These are phyloP conservation scores for Phaeotremella skinneri DNA, from an alignment of 768 basidiomycete species.

Conservation along the genomic window DNA sequence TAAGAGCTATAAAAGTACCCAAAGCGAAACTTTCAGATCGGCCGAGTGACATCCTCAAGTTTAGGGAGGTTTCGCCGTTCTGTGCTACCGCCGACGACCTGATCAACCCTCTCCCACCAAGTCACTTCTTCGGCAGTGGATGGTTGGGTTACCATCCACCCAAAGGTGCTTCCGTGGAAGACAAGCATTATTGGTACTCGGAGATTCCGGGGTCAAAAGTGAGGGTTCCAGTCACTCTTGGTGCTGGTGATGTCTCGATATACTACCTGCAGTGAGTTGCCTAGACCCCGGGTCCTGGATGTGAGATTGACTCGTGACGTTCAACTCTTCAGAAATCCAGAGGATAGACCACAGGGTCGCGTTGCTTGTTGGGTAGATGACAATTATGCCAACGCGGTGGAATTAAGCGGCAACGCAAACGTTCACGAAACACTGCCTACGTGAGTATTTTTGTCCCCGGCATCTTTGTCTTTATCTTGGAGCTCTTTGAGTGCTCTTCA, in stretches of 20 bases:
- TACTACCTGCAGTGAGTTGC: constrained; percentile 68
- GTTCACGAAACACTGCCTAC: constrained; percentile 62
- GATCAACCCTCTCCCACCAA: constrained; percentile 90
- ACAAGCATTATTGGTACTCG: constrained; percentile 86
- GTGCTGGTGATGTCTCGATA: constrained; percentile 85
- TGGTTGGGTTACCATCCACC: constrained; percentile 77
- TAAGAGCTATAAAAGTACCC: constrained; percentile 61
- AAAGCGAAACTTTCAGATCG: constrained; percentile 66
- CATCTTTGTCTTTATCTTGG: no score
- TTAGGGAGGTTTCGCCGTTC: constrained; percentile 82
- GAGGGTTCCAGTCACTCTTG: constrained; percentile 74
- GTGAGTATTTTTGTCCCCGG: constrained; percentile 57
- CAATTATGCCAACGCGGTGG: constrained; percentile 72
- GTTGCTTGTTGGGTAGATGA: constrained; percentile 49
- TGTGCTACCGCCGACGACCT: constrained; percentile 95
- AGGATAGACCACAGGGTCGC: constrained; percentile 33
- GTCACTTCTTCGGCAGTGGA: constrained; percentile 87
- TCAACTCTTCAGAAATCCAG: constrained; percentile 26
- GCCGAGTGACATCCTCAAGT: constrained; percentile 57
- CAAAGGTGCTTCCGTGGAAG: constrained; percentile 55
- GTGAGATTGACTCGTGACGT: neutral
- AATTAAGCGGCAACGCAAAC: constrained; percentile 73
- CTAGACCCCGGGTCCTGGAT: no score
- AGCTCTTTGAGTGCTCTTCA: constrained; percentile 3
- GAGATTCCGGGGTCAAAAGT: constrained; percentile 75